phyloP scores from a whole-genome alignment of 1,284 basidiomycete species.

The Sanghuangporus weigelae region DNA sequence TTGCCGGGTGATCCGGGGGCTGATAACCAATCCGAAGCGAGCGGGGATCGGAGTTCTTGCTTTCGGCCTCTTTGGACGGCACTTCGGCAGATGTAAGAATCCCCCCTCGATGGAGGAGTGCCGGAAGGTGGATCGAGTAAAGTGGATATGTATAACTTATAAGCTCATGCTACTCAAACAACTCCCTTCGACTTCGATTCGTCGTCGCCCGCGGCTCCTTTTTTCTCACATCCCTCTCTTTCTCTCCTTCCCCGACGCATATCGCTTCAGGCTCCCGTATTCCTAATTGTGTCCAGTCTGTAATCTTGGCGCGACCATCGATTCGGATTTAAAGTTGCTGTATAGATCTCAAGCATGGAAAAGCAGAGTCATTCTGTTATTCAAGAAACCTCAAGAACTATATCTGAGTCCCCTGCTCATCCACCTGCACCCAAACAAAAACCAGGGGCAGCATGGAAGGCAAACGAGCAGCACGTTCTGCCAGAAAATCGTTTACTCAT shows the following conservation, averaged over 20 bases:
- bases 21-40: neutral
- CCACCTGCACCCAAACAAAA: conserved; percentile 22
- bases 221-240: neutral
- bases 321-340: too few species aligned
- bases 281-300: too few species aligned
- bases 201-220: neutral
- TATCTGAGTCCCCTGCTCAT: neutral
- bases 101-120: neutral
- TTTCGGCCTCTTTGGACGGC: neutral
- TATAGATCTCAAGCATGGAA: neutral
- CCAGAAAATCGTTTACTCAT: conserved; percentile 36
- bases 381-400: neutral
- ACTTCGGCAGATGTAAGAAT: neutral
- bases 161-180: neutral
- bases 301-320: neutral
- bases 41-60: neutral
- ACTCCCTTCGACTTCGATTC: neutral
- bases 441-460: conserved; percentile 32
- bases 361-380: neutral
- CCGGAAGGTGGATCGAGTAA: neutral
- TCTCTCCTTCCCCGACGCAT: neutral
- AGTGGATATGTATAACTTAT: neutral
- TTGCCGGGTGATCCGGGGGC: neutral
- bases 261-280: neutral
- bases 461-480: conserved; percentile 34